Percentiles rank a stretch among this genome's conserved stretches.
Evolutionary conservation across 2,329 filamentous ascomycete genomes (phyloP).

Genomic region (Thielaviopsis populi): DNA sequence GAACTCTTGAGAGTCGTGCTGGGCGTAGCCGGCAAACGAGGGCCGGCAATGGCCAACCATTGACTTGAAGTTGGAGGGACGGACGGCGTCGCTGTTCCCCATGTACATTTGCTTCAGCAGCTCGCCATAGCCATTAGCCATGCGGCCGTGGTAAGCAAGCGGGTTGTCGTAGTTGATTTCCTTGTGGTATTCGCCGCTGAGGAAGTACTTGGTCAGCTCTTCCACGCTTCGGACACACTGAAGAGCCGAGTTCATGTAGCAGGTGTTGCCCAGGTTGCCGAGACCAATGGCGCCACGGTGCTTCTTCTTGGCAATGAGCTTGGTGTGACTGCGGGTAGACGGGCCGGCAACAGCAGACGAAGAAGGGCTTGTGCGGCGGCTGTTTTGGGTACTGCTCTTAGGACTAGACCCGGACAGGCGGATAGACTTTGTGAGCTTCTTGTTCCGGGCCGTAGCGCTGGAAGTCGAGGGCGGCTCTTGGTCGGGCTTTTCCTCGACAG

Average conservation of each 20-base stretch:
- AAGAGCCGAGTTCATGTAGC: conserved; percentile 96
- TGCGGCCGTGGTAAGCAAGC: conserved; percentile 68
- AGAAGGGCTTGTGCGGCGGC: conserved; percentile 50
- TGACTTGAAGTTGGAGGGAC: conserved; percentile 48
- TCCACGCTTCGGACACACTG: conserved; percentile 90
- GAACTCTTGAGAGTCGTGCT: conserved; percentile 97
- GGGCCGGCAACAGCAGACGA: conserved; percentile 31
- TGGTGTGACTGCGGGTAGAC: conserved; percentile 56
- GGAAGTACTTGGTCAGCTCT: conserved; percentile 83
- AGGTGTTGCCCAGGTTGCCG: conserved; percentile 87
- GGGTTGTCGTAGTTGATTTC: conserved; percentile 81
- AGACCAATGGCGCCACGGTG: conserved; percentile 67
- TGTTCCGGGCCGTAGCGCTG: not conserved
- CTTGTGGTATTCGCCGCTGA: conserved; percentile 54
- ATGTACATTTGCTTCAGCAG: conserved; percentile 68
- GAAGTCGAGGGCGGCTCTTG: conserved; percentile 1
- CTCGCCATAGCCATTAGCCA: conserved; percentile 69
- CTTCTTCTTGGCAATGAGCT: conserved; percentile 54
- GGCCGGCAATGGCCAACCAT: conserved; percentile 51
- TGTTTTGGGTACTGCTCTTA: conserved; percentile 24
- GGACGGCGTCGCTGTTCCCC: conserved; percentile 51
- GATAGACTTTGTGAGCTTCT: not conserved
- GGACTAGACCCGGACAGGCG: conserved; percentile 7
- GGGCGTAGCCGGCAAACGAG: conserved; percentile 83
- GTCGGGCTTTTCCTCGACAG: conserved; percentile 54